Base-by-base conservation (phyloP, 495 filamentous ascomycete species). In the Platismatia glauca region DNA sequence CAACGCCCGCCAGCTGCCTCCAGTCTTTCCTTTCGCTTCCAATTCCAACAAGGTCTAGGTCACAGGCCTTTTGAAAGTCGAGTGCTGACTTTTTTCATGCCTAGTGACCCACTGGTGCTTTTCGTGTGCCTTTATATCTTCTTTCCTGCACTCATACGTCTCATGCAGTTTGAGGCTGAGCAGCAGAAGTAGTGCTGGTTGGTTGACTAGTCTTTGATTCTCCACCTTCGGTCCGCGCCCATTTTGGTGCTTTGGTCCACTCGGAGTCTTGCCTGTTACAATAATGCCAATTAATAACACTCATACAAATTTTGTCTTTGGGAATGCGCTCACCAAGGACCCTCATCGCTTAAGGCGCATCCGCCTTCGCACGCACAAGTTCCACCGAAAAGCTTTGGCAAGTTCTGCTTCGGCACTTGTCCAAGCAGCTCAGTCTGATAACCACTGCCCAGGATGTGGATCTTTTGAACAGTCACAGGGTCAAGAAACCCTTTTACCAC, bases 401-500 rank as follows among this genome's bases (percentile, higher is more conserved):
- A 78, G 73, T 97, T 97, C 81, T 97, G 91, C 60, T 81, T 79
- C 4, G 95, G 90, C 7, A 98, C 84, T 77, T 98, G 94, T 52
- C 70, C 75, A 43, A 96, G 78, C 44, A 98, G 79, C 68, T 95
- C 90, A 68, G 82, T 82, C 77, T 95, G 81, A 78, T 97, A 97
- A 43, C 79, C 76, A 67, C 78, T 76, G 63, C 92, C 91, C 18
- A 97, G 81, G 58, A 98, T 84, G 74, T 96, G 86, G 72, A 98
- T 98, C 84, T 98, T 98, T 64, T 84, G 78, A 39, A 96, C 92
- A 31, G 94, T 98, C 68, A 97, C 90, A 58, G 94, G 94, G 78
- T 98, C 94, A 57, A 98, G 79, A 81, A 95, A 97, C 29, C 81
- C 80, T 80, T 95, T 95, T 72, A 98, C 81, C 58, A 95, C 79